phyloP scores from a whole-genome alignment of 1,139 yeast genomes.

The Candida buenavistaensis region DNA sequence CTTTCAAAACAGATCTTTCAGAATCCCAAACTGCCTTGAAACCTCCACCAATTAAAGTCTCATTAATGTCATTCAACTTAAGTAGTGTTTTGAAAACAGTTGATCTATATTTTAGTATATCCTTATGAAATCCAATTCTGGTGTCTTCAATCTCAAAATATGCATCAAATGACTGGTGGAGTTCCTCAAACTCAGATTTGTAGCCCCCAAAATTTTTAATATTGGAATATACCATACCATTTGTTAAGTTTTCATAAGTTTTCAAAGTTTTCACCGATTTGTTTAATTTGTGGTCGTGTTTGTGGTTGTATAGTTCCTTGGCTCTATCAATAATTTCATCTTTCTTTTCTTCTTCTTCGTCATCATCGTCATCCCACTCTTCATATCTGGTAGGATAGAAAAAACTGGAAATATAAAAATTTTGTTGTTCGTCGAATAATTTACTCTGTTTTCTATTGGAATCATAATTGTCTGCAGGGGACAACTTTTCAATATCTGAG shows the following conservation, averaged over 20 bases:
- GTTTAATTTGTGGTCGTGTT: conserved; percentile 16
- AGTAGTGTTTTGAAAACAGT: conserved; percentile 24
- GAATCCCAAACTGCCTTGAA: conserved; percentile 25
- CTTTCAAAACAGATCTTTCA: conserved; percentile 17
- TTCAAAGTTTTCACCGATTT: conserved; percentile 7
- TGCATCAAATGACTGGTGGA: too few species aligned
- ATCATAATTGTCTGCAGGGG: conserved; percentile 37
- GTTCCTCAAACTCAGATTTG: conserved; percentile 16
- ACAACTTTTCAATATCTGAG: conserved; percentile 50
- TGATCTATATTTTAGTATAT: conserved; percentile 30
- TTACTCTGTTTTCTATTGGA: conserved; percentile 37
- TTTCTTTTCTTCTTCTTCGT: conserved; percentile 8
- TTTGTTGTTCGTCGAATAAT: conserved; percentile 21
- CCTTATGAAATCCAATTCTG: conserved; percentile 32
- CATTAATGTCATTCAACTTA: conserved; percentile 16
- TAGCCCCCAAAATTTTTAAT: conserved; percentile 15
- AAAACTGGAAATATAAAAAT: conserved; percentile 25
- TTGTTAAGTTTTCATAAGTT: conserved; percentile 20
- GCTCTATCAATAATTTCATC: conserved; percentile 18
- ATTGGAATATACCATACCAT: conserved; percentile 10
- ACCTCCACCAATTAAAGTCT: conserved; percentile 17
- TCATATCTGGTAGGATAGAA: conserved; percentile 22
- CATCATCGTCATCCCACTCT: conserved; percentile 17
- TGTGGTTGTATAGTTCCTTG: conserved; percentile 14
- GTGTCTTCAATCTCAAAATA: conserved; percentile 20